Conservation (phyloP, 2,329 filamentous ascomycete species). For the Talaromyces pinophilus region DNA sequence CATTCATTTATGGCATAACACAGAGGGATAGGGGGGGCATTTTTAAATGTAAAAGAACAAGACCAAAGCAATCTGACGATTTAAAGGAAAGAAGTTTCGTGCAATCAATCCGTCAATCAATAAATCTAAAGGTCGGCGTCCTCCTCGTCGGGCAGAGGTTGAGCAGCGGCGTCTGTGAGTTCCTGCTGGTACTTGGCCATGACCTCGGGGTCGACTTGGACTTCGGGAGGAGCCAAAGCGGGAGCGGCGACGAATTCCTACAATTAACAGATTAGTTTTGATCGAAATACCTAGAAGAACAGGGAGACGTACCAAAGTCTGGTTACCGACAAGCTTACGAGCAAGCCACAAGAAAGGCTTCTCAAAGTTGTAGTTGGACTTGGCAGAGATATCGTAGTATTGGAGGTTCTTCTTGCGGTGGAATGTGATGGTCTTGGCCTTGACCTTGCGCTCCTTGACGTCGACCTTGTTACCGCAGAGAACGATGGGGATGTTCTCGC, state of each 20-base stretch:
- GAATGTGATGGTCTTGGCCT: constrained; percentile 99
- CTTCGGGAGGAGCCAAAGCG: constrained; percentile 90
- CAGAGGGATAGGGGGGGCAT: constrained; percentile 21
- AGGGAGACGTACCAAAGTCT: constrained; percentile 66
- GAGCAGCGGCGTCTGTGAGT: constrained; percentile 75
- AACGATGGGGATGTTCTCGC: constrained; percentile 98
- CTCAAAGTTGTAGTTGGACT: constrained; percentile 99
- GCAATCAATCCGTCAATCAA: constrained; percentile 24
- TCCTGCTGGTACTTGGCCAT: constrained; percentile 70
- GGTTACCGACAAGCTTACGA: constrained; percentile 96
- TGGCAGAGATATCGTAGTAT: constrained; percentile 99
- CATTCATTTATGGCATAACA: constrained; percentile 20
- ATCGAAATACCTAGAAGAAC: not conserved
- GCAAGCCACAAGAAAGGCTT: constrained; percentile 99
- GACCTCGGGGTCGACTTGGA: constrained; percentile 74
- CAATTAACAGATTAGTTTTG: constrained; percentile 13
- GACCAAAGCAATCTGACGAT: constrained; percentile 31
- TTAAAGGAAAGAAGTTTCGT: constrained; percentile 9
- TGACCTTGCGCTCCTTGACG: constrained; percentile 99
- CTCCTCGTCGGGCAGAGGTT: constrained; percentile 93
- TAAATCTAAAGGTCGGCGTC: constrained; percentile 62
- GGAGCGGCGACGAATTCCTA: constrained; percentile 96
- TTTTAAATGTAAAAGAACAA: constrained; percentile 31
- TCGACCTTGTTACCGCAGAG: constrained; percentile 99
- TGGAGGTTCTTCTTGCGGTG: constrained; percentile 99